phyloP scores from a whole-genome alignment of 768 basidiomycete species.

The Mycena indigotica region DNA sequence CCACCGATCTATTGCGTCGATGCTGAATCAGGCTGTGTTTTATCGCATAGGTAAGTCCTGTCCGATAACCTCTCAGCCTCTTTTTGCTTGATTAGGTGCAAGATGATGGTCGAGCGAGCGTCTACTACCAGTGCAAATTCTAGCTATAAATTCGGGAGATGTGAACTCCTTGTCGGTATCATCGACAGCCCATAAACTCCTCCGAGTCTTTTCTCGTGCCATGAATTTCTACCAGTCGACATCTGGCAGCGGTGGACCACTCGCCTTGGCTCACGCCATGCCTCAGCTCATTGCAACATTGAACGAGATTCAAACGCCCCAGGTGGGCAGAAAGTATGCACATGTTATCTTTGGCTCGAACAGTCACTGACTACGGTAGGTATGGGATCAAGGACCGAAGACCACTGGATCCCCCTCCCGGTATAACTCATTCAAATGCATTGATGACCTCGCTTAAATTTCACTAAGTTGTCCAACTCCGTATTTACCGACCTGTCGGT shows the following conservation, averaged over 20 bases:
- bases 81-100: not conserved
- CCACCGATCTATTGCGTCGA: not conserved
- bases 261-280: not conserved
- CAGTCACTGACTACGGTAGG: not conserved
- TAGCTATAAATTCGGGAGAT: too few relatives aligned
- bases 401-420: not conserved
- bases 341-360: not conserved
- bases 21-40: not conserved
- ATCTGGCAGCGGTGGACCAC: not conserved
- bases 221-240: not conserved
- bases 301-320: not conserved
- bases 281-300: not conserved
- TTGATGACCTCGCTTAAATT: not conserved
- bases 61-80: not conserved
- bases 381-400: not conserved
- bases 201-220: not conserved
- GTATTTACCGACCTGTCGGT: not conserved
- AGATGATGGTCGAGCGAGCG: too few relatives aligned
- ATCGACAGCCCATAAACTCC: too few relatives aligned
- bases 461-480: not conserved
- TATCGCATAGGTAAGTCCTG: too few relatives aligned
- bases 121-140: too few relatives aligned
- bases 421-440: not conserved
- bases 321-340: not conserved
- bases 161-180: too few relatives aligned